Conservation (phyloP, 164 flowering plant species). For the Aristolochia contorta region DNA sequence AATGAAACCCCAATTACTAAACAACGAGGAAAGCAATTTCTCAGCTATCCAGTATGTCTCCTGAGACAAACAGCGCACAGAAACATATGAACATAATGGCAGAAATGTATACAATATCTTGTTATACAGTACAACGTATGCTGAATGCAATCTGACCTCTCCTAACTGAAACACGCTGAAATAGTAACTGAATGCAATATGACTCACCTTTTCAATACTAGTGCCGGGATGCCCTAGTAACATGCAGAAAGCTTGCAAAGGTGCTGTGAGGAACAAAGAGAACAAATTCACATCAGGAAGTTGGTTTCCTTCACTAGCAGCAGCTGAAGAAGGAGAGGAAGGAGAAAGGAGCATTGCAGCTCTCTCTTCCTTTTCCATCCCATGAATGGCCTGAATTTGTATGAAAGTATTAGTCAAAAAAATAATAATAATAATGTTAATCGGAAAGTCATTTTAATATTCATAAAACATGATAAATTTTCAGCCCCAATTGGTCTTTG, state of each 20-base stretch:
- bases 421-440: no score
- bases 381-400: conserved; percentile 46
- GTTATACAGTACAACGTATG: neutral
- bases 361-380: conserved; percentile 78
- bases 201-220: conserved; percentile 52
- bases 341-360: conserved; percentile 82
- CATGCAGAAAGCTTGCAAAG: conserved; percentile 78
- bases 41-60: conserved; percentile 52
- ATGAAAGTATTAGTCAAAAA: neutral
- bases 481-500: no score
- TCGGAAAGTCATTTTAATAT: neutral
- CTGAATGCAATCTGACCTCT: neutral
- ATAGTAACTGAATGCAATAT: neutral
- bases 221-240: conserved; percentile 64
- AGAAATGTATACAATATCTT: neutral
- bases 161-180: neutral
- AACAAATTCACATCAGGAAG: conserved; percentile 62
- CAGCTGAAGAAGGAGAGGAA: conserved; percentile 30
- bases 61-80: conserved; percentile 29
- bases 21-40: conserved; percentile 49
- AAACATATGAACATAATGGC: neutral
- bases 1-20: conserved; percentile 56
- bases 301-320: conserved; percentile 36
- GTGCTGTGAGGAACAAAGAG: conserved; percentile 80
- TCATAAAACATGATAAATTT: no score